Evolutionary conservation across 2,329 filamentous ascomycete genomes (phyloP).

Genomic region (Ophiostoma sp.): DNA sequence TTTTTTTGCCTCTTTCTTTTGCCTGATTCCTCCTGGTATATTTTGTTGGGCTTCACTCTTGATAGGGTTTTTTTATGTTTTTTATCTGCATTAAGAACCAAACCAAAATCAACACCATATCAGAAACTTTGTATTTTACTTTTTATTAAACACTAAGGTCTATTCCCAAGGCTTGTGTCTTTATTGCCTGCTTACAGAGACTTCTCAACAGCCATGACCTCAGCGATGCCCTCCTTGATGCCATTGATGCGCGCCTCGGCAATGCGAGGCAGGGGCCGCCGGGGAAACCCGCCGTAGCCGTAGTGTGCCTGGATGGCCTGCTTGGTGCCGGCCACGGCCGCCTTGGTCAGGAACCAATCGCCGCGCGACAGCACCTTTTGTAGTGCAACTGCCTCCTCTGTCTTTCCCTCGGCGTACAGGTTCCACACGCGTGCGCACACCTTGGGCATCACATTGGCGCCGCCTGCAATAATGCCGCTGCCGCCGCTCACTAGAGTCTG

Average conservation of each 20-base stretch:
- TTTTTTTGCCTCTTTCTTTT: neutral
- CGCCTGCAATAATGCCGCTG: constrained; percentile 77
- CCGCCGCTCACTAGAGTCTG: constrained; percentile 76
- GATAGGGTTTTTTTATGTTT: neutral
- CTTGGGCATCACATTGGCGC: constrained; percentile 81
- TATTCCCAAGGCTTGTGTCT: neutral
- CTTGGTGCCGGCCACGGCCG: constrained; percentile 82
- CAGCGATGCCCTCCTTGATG: constrained; percentile 53
- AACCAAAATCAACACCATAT: neutral
- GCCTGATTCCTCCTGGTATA: too few species aligned
- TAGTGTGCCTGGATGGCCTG: constrained; percentile 73
- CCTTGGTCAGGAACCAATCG: constrained; percentile 79
- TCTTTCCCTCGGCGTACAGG: constrained; percentile 66
- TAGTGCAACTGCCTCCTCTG: constrained; percentile 66
- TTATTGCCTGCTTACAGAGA: constrained; percentile 36
- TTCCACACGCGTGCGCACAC: constrained; percentile 74
- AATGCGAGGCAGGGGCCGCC: constrained; percentile 65
- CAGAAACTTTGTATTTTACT: neutral
- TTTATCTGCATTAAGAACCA: neutral
- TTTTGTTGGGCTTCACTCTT: neutral
- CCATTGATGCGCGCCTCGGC: constrained; percentile 49
- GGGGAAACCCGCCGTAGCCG: constrained; percentile 73
- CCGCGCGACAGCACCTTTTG: constrained; percentile 73
- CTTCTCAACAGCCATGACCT: constrained; percentile 63
- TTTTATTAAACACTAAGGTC: neutral